phyloP scores from a whole-genome alignment of 345 rosid species.

The Fremontodendron californicum region DNA sequence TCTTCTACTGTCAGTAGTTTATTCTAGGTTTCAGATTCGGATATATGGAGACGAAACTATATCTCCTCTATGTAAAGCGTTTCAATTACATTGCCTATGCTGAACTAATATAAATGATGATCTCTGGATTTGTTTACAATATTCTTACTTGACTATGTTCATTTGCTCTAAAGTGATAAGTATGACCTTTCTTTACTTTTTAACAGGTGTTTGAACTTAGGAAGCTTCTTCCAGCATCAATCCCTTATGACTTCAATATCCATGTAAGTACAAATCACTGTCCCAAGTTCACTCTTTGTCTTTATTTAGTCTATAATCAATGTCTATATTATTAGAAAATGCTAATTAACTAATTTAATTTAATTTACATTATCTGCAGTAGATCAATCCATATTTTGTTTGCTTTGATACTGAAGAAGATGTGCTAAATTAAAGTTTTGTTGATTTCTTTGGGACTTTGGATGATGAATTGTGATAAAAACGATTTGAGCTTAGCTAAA shows the following conservation, averaged over 20 bases:
- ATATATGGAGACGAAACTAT: not conserved
- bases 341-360: no score
- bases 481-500: no score
- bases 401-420: not conserved
- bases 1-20: not conserved
- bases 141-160: not conserved
- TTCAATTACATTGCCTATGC: not conserved
- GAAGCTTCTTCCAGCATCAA: slow-evolving; percentile 73
- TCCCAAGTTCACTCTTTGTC: no score
- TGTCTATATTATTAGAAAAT: no score
- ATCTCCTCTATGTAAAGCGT: not conserved
- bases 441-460: not conserved
- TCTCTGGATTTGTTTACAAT: slow-evolving; percentile 7
- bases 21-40: not conserved
- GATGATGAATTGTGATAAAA: not conserved
- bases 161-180: not conserved
- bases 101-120: not conserved
- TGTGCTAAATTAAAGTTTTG: not conserved
- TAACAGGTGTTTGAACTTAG: slow-evolving; percentile 78
- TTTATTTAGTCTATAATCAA: no score
- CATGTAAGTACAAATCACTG: no score
- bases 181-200: not conserved
- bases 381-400: not conserved
- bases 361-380: no score
- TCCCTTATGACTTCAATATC: slow-evolving; percentile 80